Base-by-base conservation (phyloP, 352 stramenopile species). In the Phytophthora cajani region DNA sequence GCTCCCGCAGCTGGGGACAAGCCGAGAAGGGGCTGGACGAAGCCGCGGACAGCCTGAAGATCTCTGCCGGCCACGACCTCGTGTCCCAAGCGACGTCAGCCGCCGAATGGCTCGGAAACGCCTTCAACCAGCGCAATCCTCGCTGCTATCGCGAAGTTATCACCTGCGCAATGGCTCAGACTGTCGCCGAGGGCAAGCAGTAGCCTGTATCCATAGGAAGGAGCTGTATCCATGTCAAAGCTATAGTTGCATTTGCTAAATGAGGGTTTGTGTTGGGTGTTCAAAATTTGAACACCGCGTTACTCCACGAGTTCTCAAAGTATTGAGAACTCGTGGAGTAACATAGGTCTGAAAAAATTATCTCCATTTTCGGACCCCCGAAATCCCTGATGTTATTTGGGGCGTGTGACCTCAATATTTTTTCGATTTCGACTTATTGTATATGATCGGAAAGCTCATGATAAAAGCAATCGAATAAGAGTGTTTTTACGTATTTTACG, bases 81-180 rank as follows among this genome's bases (percentile, higher is more conserved):
- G 72, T 85, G 42, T 61, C 51, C 1, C 72, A 81, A 33, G 75
- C 78, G 3, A 55, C 63, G 1, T 54, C 51, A 1, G 67, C 72
- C 5, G 51, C 78, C 16, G 51, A 58, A 7, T 83, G 76, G 75
- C 66, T 85, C 53, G 64, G 79, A 59, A 67, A 65, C 19, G 63
- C 72, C 40, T 85, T 75, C 32, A 47, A 70, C 3, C 46, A 71
- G 33, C 55, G 74, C n/a, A 80, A 81, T 30, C 53, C 78, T 16
- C 70, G 73, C 30, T 78, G 74, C 33, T 85, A 85, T 51, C 73
- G 63, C 21, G 56, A 72, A n/a, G 62, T 72, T 3, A 77, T 83
- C 21, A 49, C 54, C 3, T 16, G 17, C 11, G 71, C 71, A 8
- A 53, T 77, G 56, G 44, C 53, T 6, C 58, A 77, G 38, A 74